Base-by-base conservation (phyloP, 352 stramenopile genomes). In the Stramenopiles sp. region DNA sequence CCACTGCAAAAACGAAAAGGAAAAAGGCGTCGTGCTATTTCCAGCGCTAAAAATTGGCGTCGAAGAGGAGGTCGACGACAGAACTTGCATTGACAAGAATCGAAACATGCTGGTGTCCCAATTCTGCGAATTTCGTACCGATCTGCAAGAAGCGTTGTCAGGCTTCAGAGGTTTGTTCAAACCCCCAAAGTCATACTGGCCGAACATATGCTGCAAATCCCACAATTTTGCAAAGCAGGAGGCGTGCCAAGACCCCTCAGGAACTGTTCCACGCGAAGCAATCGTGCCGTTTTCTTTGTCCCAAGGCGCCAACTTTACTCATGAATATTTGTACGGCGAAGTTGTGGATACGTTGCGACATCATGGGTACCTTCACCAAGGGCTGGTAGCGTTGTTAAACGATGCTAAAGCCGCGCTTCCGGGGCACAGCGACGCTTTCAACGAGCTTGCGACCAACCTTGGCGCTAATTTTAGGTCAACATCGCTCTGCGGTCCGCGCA, bases 231-330 rank as follows among this genome's bases (percentile, higher is more conserved):
- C 12, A 63, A 12, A 63, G 12, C 43, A 18, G 25, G 25, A 63
- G 43, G 25, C 43, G 43, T 63, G 43, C 43, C 12, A 63, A 18
- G 43, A 63, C 43, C 43, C 43, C 12, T 63, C 43, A 63, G 43
- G 43, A 63, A 63, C 43, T 12, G 43, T 63, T 63, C 43, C 43
- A 35, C 53, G 53, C 2, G 12, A 71, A 33, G 53, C 33, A 6
- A 71, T 71, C 6, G 12, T 71, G 4, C 53, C 53, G 6, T 71
- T 71, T 71, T 31, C 53, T 33, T 71, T 71, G 12, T 2, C 53
- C 2, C 53, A 71, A 71, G 53, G 53, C 35, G 53, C 31, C 6
- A 6, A 71, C 6, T 2, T 6, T 2, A 71, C 2, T 71, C 6
- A 6, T 33, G 2, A 71, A 6, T 35, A 71, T 6, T 71, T 71